phyloP scores from a whole-genome alignment of 768 basidiomycete genomes.

The Lactarius evosmus region DNA sequence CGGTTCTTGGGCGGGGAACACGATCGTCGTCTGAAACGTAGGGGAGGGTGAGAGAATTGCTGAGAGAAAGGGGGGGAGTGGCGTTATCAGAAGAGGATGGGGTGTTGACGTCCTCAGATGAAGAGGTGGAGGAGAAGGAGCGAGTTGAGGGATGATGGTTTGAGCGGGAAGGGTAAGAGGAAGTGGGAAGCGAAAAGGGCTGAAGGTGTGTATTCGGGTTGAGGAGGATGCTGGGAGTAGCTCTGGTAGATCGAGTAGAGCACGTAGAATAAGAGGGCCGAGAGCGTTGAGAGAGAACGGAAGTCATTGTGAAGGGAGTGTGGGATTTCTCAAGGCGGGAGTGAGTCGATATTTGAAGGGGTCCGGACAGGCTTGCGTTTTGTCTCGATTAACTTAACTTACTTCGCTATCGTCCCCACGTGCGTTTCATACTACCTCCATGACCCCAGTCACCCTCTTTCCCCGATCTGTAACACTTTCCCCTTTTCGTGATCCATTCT shows the following conservation, averaged over 20 bases:
- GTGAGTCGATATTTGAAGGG: neutral
- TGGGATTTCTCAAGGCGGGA: neutral
- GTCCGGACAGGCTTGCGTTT: neutral
- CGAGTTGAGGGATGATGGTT: slow-evolving; percentile 5
- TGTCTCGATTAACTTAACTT: neutral
- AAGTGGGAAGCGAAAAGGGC: slow-evolving; percentile 1
- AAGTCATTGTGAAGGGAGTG: slow-evolving; percentile 8
- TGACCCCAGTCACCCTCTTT: neutral
- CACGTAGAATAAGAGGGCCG: neutral
- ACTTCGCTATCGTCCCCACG: neutral
- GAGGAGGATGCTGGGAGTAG: slow-evolving; percentile 11
- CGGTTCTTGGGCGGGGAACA: slow-evolving; percentile 3
- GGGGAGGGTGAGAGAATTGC: slow-evolving; percentile 11
- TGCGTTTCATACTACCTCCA: slow-evolving; percentile 2
- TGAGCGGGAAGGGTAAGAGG: slow-evolving; percentile 16
- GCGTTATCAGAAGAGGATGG: slow-evolving; percentile 15
- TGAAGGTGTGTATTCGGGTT: slow-evolving; percentile 6
- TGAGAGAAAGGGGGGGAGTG: slow-evolving; percentile 7
- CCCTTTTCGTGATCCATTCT: slow-evolving; percentile 1
- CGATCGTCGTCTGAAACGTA: slow-evolving; percentile 20
- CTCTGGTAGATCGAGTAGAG: neutral
- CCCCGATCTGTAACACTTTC: neutral
- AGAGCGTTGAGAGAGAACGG: slow-evolving; percentile 3
- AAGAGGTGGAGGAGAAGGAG: slow-evolving; percentile 20
- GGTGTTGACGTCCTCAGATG: slow-evolving; percentile 17